Evolutionary conservation across 805 yeast species (phyloP).

Genomic region (Candida adriatica): DNA sequence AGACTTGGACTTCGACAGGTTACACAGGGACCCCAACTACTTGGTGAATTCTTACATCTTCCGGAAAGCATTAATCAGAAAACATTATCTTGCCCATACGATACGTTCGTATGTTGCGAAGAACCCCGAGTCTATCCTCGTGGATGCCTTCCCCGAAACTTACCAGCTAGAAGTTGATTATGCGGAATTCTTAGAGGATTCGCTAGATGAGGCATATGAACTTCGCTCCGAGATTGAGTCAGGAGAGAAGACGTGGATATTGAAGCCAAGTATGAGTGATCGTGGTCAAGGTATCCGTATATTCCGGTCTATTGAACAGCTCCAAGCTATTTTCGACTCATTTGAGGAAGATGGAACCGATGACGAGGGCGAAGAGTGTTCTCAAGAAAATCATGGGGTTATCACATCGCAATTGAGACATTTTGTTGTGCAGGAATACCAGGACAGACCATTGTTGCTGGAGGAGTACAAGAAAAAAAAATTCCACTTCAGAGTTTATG

Average conservation of each 20-base stretch:
- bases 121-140: slow-evolving; percentile 59
- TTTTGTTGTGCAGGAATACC: slow-evolving; percentile 83
- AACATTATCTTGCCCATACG: slow-evolving; percentile 83
- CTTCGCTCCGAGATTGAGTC: slow-evolving; percentile 67
- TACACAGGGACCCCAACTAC: slow-evolving; percentile 42
- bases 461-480: slow-evolving; percentile 56
- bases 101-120: slow-evolving; percentile 70
- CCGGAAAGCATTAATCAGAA: slow-evolving; percentile 85
- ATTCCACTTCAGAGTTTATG: slow-evolving; percentile 85
- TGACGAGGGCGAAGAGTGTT: slow-evolving; percentile 48
- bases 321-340: slow-evolving; percentile 77
- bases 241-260: slow-evolving; percentile 67
- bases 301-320: slow-evolving; percentile 68
- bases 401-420: slow-evolving; percentile 85
- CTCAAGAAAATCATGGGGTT: slow-evolving; percentile 49
- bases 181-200: slow-evolving; percentile 92
- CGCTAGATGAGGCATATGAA: slow-evolving; percentile 89
- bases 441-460: slow-evolving; percentile 60
- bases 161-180: slow-evolving; percentile 84
- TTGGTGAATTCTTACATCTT: slow-evolving; percentile 75
- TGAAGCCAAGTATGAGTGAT: slow-evolving; percentile 96
- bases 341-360: slow-evolving; percentile 71
- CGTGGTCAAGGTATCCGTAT: slow-evolving; percentile 92
- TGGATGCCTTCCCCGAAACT: slow-evolving; percentile 61
- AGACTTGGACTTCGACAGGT: slow-evolving; percentile 68